Conservation (phyloP, 129 eudicot species). For the Centaurea solstitialis region DNA sequence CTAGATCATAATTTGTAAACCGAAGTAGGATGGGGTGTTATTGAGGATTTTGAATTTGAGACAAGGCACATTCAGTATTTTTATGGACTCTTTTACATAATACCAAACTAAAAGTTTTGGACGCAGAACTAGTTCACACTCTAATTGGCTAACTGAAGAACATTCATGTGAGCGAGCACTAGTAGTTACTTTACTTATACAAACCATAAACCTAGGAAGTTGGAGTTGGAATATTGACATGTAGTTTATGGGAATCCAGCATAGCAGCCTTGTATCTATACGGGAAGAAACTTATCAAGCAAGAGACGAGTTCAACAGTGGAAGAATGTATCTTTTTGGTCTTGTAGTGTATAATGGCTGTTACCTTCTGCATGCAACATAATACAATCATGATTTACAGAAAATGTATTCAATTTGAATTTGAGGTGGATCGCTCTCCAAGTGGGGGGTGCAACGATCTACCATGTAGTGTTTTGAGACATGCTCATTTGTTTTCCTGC, state of each 20-base stretch:
- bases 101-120: neutral
- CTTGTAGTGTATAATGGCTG: neutral
- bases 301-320: neutral
- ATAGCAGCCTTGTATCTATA: neutral
- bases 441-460: neutral
- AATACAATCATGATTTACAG: neutral
- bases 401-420: neutral
- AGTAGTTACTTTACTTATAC: neutral
- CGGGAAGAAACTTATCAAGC: slow-evolving; percentile 1
- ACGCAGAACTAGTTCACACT: neutral
- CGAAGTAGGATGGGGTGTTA: too few relatives aligned
- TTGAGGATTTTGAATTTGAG: too few relatives aligned
- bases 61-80: neutral
- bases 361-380: neutral
- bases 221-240: neutral
- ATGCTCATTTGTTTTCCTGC: neutral
- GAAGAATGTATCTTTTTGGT: neutral
- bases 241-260: neutral
- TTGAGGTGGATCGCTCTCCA: neutral
- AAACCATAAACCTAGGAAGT: neutral
- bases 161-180: neutral
- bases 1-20: too few relatives aligned
- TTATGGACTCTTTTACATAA: neutral
- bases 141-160: neutral
- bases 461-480: neutral